Base-by-base conservation (phyloP, 2,329 filamentous ascomycete genomes). In the Monosporascus sp. region DNA sequence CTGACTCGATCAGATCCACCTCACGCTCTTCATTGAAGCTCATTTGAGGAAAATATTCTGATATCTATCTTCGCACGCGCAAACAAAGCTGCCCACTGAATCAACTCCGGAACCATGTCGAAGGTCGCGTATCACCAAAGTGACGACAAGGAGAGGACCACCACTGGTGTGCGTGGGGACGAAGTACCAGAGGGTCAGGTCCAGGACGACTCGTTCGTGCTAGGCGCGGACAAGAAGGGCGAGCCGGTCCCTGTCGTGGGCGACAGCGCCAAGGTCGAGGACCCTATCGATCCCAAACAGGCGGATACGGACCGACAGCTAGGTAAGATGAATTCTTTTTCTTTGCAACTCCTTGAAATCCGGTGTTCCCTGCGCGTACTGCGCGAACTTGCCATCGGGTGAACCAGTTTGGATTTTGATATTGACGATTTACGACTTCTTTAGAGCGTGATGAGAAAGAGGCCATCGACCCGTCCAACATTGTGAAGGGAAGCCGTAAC, bases 371-470 rank as follows among this genome's bases (percentile, higher is more conserved):
- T 11, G 9, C 9, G 27, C 9, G 27, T 11, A 11, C 27, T 11
- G 8, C 27, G 9, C 27, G 8, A 31, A 11, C 9, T 9, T 31
- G 9, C 27, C 9, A 11, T 11, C 27, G 0, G 27, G 9, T 11
- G 27, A 11, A 5, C 27, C 8, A 31, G 3, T 31, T 31, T 31
- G 27, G 27, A 31, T 39, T 5, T 6, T 11, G 2, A 22, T 18
- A 18, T 6, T 31, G 17, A 31, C 22, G 3, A 41, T 15, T 4
- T 5, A 11, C 8, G 3, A 17, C 8, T 25, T 18, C 3, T n/a
- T 15, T 25, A 68, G 64, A 59, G 46, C 58, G 61, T 15, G 65
- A 70, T 51, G 67, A 68, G 3, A 65, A 61, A 0, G 66, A 68
- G 48, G 67, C 66, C 1, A 68, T 69, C 24, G 61, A 70, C 46